Evolutionary conservation across 148 eudicot species (phyloP).

Genomic region (Polygonum maritimum): DNA sequence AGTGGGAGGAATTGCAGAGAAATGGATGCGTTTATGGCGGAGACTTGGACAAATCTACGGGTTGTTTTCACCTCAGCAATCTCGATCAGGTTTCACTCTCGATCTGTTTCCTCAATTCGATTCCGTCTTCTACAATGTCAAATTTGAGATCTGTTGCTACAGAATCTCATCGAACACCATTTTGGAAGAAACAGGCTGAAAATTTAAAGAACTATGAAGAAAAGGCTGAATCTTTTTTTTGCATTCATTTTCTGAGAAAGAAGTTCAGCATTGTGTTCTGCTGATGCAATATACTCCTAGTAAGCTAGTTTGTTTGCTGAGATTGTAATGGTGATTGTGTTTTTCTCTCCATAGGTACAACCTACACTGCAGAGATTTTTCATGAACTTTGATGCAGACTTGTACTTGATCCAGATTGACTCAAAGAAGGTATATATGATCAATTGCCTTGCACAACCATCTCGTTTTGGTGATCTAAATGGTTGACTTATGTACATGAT

Average conservation of each 20-base stretch:
- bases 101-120: background rate
- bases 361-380: conserved; percentile 69
- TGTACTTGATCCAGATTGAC: conserved; percentile 74
- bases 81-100: conserved; percentile 50
- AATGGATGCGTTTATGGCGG: conserved; percentile 45
- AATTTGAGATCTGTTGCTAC: background rate
- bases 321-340: background rate
- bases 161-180: background rate
- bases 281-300: background rate
- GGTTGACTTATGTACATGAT: background rate
- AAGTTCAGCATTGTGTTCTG: background rate
- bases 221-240: background rate
- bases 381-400: conserved; percentile 30
- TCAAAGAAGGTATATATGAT: conserved; percentile 47
- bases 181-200: background rate
- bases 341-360: conserved; percentile 41
- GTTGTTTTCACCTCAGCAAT: conserved; percentile 74
- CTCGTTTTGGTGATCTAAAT: background rate
- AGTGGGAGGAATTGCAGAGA: conserved; percentile 64
- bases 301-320: background rate
- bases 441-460: background rate
- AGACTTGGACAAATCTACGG: conserved; percentile 54
- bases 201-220: background rate
- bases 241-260: background rate
- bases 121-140: background rate